Evolutionary conservation across 2,329 filamentous ascomycete species (phyloP), one percentile per base, ranked within the genome.

Genomic region (Fusarium begoniae): DNA sequence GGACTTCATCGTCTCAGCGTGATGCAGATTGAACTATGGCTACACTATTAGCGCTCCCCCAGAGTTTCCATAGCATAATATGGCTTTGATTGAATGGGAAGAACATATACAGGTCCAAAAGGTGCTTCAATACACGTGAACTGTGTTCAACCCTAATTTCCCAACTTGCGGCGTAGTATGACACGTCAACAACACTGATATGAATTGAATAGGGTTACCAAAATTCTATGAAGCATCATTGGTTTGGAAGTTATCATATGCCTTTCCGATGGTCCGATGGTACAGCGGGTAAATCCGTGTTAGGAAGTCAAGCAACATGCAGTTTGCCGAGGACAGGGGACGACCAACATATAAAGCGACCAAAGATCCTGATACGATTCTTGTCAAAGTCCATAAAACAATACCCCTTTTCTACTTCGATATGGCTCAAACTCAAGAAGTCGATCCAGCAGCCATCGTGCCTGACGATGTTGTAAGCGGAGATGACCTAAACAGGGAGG

Each of bases 251-350:
- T 24, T 17, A 24, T 17, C 20, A 38, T 28, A 26, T 41, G 17
- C 8, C 17, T 30, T 18, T 13, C 15, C 22, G 6, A 61, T 68
- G 35, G 45, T 11, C 38, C 63, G 38, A 32, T 9, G 37, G 15
- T 15, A 45, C 54, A 43, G 26, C 63, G 65, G 53, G 20, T 59
- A 53, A 67, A 61, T 61, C 53, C 65, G 5, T 10, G 28, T 61
- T 67, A 26, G 65, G 65, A 68, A 67, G 65, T 38, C 40, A 57
- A 60, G 44, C 18, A 47, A 18, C 65, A 43, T 30, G 48, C 65
- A 47, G 26, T 30, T 67, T 61, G 7, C 63, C 35, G 35, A 66
- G 37, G 38, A n/a, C 53, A 47, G 65, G 50, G 63, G 40, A 61
- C 24, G 14, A 44, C 63, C 24, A 68, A 45, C 40, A 47, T 60